phyloP scores from a whole-genome alignment of 805 yeast genomes.

The Metschnikowia similis region DNA sequence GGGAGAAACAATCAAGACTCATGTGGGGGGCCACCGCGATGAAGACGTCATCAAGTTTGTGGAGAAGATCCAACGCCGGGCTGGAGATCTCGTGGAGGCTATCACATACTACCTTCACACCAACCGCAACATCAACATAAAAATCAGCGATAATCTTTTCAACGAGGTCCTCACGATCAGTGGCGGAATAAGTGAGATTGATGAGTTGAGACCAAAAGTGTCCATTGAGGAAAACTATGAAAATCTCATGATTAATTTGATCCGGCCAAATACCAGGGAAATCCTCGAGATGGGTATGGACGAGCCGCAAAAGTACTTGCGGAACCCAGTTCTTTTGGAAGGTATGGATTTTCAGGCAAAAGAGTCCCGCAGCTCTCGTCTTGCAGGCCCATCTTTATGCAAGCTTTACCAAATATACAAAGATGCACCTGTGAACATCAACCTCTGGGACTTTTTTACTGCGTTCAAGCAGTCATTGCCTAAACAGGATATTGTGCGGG shows the following conservation, averaged over 20 bases:
- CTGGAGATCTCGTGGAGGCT: slow-evolving; percentile 5
- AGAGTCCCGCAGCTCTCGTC: slow-evolving; percentile 1
- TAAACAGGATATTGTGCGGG: slow-evolving; percentile 20
- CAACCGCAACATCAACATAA: slow-evolving; percentile 16
- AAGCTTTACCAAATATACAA: slow-evolving; percentile 65
- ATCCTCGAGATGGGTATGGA: slow-evolving; percentile 30
- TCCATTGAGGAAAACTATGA: slow-evolving; percentile 35
- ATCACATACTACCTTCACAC: slow-evolving; percentile 17
- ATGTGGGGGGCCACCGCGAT: slow-evolving; percentile 7
- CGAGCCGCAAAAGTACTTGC: slow-evolving; percentile 24
- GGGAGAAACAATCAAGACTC: slow-evolving; percentile 7
- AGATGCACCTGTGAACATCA: slow-evolving; percentile 70
- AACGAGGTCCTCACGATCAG: slow-evolving; percentile 30
- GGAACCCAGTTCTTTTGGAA: slow-evolving; percentile 12
- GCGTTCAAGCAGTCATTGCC: slow-evolving; percentile 54
- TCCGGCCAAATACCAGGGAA: slow-evolving; percentile 34
- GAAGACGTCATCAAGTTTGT: slow-evolving; percentile 7
- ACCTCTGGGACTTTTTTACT: slow-evolving; percentile 61
- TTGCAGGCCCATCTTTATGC: slow-evolving; percentile 14
- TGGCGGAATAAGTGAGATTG: slow-evolving; percentile 21
- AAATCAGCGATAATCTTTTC: slow-evolving; percentile 26
- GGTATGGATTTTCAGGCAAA: background rate
- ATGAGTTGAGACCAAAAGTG: slow-evolving; percentile 10
- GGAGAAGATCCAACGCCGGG: background rate
- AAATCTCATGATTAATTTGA: slow-evolving; percentile 34